Conservation (phyloP, 2,329 filamentous ascomycete species). For the Xylaria sp. region DNA sequence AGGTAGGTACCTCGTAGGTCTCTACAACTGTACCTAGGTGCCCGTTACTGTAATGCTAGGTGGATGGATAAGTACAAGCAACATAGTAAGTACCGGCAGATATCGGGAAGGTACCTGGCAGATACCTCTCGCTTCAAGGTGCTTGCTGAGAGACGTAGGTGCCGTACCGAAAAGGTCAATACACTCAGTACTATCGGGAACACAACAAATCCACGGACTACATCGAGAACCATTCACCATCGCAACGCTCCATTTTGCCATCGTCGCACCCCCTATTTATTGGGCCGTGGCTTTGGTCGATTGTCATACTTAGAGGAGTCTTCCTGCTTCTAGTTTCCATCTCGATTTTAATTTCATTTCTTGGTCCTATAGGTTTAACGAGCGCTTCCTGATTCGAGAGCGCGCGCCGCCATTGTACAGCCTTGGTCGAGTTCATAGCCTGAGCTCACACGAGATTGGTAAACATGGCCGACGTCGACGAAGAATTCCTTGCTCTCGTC, state of each 20-base stretch:
- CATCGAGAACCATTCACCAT: not conserved
- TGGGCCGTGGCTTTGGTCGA: not conserved
- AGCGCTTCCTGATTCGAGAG: not conserved
- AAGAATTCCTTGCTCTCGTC: conserved; percentile 91
- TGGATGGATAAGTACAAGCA: no score
- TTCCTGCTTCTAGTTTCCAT: not conserved
- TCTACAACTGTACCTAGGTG: no score
- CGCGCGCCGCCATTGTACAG: conserved; percentile 19
- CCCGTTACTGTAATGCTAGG: no score
- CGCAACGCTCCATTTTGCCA: not conserved
- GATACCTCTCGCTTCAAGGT: no score
- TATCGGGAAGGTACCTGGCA: no score
- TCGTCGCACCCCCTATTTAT: not conserved
- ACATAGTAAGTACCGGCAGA: no score
- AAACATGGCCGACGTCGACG: conserved; percentile 88
- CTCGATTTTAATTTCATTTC: not conserved
- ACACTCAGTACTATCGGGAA: no score
- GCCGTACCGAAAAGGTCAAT: no score
- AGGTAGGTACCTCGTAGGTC: no score
- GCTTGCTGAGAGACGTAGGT: no score
- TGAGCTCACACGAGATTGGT: conserved; percentile 15
- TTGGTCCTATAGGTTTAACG: not conserved
- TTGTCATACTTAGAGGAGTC: not conserved
- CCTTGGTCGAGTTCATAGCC: conserved; percentile 18
- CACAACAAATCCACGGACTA: not conserved